Evolutionary conservation across 2,329 filamentous ascomycete genomes (phyloP), one percentile per base, ranked within the genome.

Genomic region (Beauveria asiatica): DNA sequence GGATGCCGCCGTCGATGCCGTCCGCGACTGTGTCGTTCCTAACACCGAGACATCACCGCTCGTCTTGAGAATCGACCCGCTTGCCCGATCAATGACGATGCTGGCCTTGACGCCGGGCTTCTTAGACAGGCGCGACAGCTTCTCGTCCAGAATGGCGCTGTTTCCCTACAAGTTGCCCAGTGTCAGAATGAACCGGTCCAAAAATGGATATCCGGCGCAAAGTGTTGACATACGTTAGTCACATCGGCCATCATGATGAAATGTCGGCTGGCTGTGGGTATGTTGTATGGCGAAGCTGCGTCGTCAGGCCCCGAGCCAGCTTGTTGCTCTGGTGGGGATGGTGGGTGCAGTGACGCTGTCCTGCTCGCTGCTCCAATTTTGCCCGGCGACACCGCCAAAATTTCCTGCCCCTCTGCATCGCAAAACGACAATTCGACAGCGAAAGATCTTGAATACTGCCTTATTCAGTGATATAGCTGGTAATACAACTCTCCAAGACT

Each of bases 81-180:
- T 87, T 16, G 82, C 75, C 60, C 88, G 84, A 66, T 92, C 88
- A 46, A 94, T 78, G 59, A 91, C 83, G 53, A 94, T 80, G 59
- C 88, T 89, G 66, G 87, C 89, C 71, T 89, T 88, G 56, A 94
- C 89, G 62, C 88, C 89, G 33, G 88, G 82, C 69, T 93, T 93
- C 70, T 88, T 87, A 45, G 87, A 85, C 49, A 94, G 79, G 19
- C 88, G 85, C 51, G 82, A 83, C 62, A 92, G 81, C 63, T 83
- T 76, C 76, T 85, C 82, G 57, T 84, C 81, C 62, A 89, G 80
- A 46, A 82, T 83, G 66, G 89, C 59, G 17, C 48, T 85, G 62
- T 83, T 78, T 64, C 76, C 77, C 66, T 75, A 76, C 57, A 72
- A 65, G 73, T 78, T 65, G 64, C 66, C 57, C 52, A 23, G 19